Conservation (phyloP, 345 rosid species). For the Populus ilicifolia region DNA sequence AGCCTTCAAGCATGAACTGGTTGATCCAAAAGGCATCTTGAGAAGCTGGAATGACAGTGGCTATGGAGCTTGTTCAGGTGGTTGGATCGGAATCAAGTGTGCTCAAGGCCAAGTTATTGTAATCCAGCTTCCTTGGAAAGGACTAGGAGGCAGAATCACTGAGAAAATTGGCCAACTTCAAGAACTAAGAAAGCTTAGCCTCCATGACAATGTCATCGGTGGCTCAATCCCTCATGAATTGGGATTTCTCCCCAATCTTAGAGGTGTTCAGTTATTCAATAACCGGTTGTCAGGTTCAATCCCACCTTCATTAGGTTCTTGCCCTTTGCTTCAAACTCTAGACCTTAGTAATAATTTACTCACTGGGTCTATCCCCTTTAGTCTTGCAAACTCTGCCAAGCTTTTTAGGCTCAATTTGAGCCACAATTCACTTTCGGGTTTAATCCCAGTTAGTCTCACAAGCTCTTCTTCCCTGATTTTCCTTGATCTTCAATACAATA, state of each 20-base stretch:
- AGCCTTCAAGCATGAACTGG: slow-evolving; percentile 24
- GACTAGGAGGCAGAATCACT: slow-evolving; percentile 21
- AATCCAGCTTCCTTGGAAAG: slow-evolving; percentile 29
- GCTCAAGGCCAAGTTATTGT: slow-evolving; percentile 30
- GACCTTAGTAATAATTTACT: slow-evolving; percentile 35
- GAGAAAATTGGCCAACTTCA: slow-evolving; percentile 30
- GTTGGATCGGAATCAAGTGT: slow-evolving; percentile 29
- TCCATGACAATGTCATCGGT: slow-evolving; percentile 21
- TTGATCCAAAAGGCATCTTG: slow-evolving; percentile 18
- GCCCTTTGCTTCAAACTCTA: slow-evolving; percentile 60
- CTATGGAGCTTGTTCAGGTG: slow-evolving; percentile 29
- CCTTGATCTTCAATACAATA: slow-evolving; percentile 68
- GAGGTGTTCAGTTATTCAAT: slow-evolving; percentile 25
- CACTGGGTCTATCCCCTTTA: slow-evolving; percentile 16
- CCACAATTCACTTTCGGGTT: slow-evolving; percentile 57
- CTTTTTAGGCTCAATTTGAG: slow-evolving; percentile 54
- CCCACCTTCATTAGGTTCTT: slow-evolving; percentile 71
- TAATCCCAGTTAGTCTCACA: slow-evolving; percentile 49
- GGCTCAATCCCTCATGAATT: slow-evolving; percentile 20
- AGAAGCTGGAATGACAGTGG: slow-evolving; percentile 27
- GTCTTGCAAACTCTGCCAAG: slow-evolving; percentile 20
- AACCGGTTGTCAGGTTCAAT: slow-evolving; percentile 26
- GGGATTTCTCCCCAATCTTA: slow-evolving; percentile 22
- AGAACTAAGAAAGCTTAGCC: slow-evolving; percentile 22
- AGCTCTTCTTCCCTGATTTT: slow-evolving; percentile 50